These are phyloP conservation scores for Fusarium cyanostomum DNA, from an alignment of 2,329 filamentous ascomycete genomes.

Conservation along the genomic window DNA sequence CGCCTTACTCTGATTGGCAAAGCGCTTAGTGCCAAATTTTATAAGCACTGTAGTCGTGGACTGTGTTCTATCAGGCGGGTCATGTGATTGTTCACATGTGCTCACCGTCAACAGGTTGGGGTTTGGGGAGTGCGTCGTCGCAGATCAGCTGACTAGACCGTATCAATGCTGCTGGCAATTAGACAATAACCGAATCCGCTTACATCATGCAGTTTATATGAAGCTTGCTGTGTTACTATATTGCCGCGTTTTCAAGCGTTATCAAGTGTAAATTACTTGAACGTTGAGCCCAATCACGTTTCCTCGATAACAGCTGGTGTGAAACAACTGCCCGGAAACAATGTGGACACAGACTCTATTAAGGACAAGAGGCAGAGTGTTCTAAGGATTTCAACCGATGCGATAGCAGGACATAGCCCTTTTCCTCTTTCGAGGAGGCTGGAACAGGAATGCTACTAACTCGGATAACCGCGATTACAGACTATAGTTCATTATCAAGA, in stretches of 20 bases:
- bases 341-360: too few relatives aligned
- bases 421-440: neutral
- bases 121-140: neutral
- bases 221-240: too few relatives aligned
- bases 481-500: neutral
- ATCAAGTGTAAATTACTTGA: too few relatives aligned
- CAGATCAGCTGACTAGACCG: neutral
- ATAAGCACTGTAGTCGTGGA: constrained; percentile 24
- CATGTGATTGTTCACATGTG: constrained; percentile 35
- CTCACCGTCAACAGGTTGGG: neutral
- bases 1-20: constrained; percentile 43
- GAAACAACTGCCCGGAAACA: too few relatives aligned
- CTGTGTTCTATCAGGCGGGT: constrained; percentile 36
- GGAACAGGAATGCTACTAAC: neutral
- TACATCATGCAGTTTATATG: too few relatives aligned
- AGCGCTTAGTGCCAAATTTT: neutral
- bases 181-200: too few relatives aligned
- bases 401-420: neutral
- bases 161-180: too few relatives aligned
- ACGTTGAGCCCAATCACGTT: too few relatives aligned
- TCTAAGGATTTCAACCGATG: neutral
- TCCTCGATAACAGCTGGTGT: too few relatives aligned
- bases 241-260: too few relatives aligned
- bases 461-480: neutral
- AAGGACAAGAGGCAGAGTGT: neutral